Conservation (phyloP, 1,139 yeast species). For the Saccharomycopsis hybrid region DNA sequence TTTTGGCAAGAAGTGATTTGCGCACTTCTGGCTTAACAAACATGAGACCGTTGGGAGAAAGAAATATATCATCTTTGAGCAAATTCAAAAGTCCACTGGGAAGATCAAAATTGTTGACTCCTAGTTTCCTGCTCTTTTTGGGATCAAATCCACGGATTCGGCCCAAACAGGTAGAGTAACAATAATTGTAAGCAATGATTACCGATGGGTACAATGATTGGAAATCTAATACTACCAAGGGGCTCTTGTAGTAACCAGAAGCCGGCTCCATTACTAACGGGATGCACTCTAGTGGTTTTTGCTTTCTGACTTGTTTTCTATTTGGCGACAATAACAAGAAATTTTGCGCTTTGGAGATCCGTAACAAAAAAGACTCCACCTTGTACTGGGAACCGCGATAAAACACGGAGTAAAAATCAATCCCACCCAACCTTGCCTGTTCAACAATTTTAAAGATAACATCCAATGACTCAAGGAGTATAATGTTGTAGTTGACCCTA, state of each 20-base stretch:
- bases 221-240: constrained; percentile 83
- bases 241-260: constrained; percentile 79
- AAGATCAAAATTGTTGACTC: constrained; percentile 44
- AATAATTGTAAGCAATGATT: constrained; percentile 85
- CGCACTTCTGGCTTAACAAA: constrained; percentile 64
- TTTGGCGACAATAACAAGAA: constrained; percentile 73
- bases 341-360: constrained; percentile 74
- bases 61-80: constrained; percentile 44
- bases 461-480: constrained; percentile 57
- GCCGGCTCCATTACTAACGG: constrained; percentile 93
- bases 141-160: constrained; percentile 48
- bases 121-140: constrained; percentile 43
- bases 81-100: constrained; percentile 52
- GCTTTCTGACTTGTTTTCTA: constrained; percentile 72
- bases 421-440: constrained; percentile 79
- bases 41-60: constrained; percentile 85
- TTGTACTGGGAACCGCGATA: constrained; percentile 91
- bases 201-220: constrained; percentile 92
- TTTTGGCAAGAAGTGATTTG: constrained; percentile 69
- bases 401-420: constrained; percentile 82
- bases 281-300: constrained; percentile 79
- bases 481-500: constrained; percentile 43
- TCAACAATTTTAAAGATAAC: constrained; percentile 69
- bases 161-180: constrained; percentile 84
- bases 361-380: constrained; percentile 73